Base-by-base conservation (phyloP, 805 yeast genomes). In the Hanseniaspora guilliermondii region DNA sequence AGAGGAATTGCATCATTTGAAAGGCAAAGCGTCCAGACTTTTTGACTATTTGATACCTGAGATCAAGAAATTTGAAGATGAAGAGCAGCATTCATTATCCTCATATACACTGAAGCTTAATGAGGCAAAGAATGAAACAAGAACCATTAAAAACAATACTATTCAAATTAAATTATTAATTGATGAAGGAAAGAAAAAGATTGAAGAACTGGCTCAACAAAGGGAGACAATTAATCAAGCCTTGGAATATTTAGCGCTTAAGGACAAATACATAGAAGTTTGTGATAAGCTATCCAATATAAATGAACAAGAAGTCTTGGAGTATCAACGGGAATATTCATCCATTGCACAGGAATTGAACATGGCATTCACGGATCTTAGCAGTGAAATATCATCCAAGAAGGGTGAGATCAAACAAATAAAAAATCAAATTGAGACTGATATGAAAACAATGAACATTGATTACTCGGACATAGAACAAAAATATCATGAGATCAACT, bases 321-420 rank as follows among this genome's bases (percentile, higher is more conserved):
- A 68, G 2, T 76, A 79, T 56, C 73, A 83, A 58, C 78, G 76
- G 1, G 73, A 74, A 58, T 87, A 83, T 63, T 83, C 85, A 60
- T 67, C 72, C 11, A 75, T 77, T 56, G 76, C 88, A 2, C 65
- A 68, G 42, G 60, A 64, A n/a, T 67, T 88, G 36, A 69, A 76
- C 54, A 69, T 70, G 16, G 63, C 69, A 38, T 78, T 80, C 53
- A 74, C 85, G 16, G 68, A 67, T 4, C 65, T 85, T 41, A 83
- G 80, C 57, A 75, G 88, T 1, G 73, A 72, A 50, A 80, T 85
- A 60, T 85, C 95, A 3, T 82, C 87, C 12, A 84, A 82, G 60
- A 66, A 79, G 22, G 99, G 98, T 21, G 97, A 91, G 65, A 76
- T 86, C 40, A 81, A 80, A 57, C 97, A 91, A 63, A 73, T 93